Evolutionary conservation across 139 green algal species (phyloP).

Genomic region (Gonium pectorale): DNA sequence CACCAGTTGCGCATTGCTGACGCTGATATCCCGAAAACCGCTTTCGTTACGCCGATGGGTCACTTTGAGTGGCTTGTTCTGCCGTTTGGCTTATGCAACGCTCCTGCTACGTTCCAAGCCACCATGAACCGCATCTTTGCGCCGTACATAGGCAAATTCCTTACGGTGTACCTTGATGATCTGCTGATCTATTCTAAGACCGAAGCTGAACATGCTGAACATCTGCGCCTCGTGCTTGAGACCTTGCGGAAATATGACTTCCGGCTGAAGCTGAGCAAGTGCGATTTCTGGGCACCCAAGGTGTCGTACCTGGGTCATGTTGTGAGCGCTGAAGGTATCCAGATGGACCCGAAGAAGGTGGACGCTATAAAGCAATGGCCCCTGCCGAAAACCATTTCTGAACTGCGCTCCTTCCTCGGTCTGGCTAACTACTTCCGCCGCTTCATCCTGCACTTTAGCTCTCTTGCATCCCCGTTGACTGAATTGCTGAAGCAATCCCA

Average conservation of each 20-base stretch:
- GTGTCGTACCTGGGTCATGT: neutral
- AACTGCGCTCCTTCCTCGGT: neutral
- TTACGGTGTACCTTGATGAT: conserved; percentile 57
- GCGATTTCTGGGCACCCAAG: conserved; percentile 41
- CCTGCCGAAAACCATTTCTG: neutral
- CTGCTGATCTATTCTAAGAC: conserved; percentile 50
- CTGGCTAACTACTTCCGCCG: neutral
- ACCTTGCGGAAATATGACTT: conserved; percentile 55
- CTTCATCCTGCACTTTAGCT: neutral
- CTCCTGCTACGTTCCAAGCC: conserved; percentile 44
- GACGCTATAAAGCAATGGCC: neutral
- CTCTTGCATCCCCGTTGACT: neutral
- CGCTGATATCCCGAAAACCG: conserved; percentile 36
- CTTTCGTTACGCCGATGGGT: conserved; percentile 57
- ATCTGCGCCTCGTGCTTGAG: conserved; percentile 53
- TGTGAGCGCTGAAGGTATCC: neutral
- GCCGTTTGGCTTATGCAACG: conserved; percentile 51
- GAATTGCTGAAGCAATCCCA: neutral
- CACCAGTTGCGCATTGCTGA: conserved; percentile 28
- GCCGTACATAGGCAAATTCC: conserved; percentile 24
- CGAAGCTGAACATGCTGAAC: conserved; percentile 50
- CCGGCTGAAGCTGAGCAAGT: conserved; percentile 61
- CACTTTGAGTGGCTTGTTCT: conserved; percentile 51
- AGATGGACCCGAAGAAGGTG: neutral
- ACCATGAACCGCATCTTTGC: conserved; percentile 44